phyloP scores from a whole-genome alignment of 495 filamentous ascomycete genomes.

The Penicillium cinerascens region DNA sequence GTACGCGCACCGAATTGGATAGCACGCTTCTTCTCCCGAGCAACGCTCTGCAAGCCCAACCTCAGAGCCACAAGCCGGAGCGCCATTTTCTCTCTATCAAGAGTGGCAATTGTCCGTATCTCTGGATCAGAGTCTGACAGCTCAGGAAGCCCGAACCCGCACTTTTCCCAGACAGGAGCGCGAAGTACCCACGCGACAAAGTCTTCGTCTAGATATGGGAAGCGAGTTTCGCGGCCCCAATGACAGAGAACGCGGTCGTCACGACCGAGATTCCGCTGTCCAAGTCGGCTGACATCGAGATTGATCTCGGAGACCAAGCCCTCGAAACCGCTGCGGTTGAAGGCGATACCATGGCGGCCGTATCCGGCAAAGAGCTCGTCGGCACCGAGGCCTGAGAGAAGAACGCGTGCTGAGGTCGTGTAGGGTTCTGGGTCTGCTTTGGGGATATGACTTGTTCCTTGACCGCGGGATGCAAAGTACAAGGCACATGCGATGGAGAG shows the following conservation, averaged over 20 bases:
- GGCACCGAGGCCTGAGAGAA: constrained; percentile 89
- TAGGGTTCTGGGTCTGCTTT: constrained; percentile 36
- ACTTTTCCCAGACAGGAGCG: constrained; percentile 76
- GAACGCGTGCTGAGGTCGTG: constrained; percentile 70
- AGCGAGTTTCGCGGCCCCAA: constrained; percentile 89
- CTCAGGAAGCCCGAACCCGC: constrained; percentile 59
- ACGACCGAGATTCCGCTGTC: constrained; percentile 87
- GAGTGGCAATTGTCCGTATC: constrained; percentile 4
- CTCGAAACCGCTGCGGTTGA: constrained; percentile 57
- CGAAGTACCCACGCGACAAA: constrained; percentile 77
- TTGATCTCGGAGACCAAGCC: constrained; percentile 81
- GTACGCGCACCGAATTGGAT: constrained; percentile 86
- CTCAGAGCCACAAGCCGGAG: constrained; percentile 73
- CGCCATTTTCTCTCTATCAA: constrained; percentile 78
- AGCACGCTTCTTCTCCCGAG: constrained; percentile 87
- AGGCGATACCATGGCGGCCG: constrained; percentile 76
- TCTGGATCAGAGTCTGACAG: neutral
- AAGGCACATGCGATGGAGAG: constrained; percentile 90
- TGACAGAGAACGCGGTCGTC: constrained; percentile 89
- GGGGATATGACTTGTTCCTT: constrained; percentile 39
- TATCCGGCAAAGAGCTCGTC: constrained; percentile 98
- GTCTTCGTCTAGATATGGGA: constrained; percentile 85
- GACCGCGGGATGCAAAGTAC: constrained; percentile 87
- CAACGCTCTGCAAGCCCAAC: constrained; percentile 65
- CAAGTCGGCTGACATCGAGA: constrained; percentile 80